These are phyloP conservation scores for Paraconiothyrium sp. DNA, from an alignment of 2,329 filamentous ascomycete genomes.

Conservation along the genomic window DNA sequence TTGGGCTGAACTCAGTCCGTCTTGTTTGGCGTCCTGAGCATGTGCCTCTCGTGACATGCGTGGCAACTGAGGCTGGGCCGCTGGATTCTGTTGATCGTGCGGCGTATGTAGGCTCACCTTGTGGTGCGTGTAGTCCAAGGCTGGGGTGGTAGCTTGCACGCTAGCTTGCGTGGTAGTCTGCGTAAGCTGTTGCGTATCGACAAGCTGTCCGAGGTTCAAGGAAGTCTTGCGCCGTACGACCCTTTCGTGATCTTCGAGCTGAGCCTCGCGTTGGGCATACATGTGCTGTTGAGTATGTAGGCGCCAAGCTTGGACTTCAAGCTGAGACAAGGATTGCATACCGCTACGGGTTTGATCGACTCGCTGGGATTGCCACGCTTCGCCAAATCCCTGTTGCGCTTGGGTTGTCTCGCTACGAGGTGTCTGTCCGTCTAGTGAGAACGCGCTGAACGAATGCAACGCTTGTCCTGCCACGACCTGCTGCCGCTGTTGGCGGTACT, in stretches of 20 bases:
- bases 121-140: neutral
- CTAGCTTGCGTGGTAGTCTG: no score
- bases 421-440: neutral
- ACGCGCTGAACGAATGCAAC: neutral
- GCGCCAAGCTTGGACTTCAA: neutral
- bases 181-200: neutral
- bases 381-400: neutral
- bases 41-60: neutral
- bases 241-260: neutral
- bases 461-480: neutral
- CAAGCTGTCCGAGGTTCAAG: no score
- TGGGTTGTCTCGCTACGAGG: neutral
- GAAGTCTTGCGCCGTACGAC: neutral
- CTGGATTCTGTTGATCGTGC: neutral
- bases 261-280: neutral
- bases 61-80: no score
- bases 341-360: neutral
- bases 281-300: neutral
- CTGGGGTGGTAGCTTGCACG: neutral
- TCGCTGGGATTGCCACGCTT: neutral
- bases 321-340: neutral
- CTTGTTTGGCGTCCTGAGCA: neutral
- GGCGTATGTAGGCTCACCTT: neutral
- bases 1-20: neutral
- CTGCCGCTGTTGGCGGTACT: neutral